These are phyloP conservation scores for Podospora comata DNA, from an alignment of 495 filamentous ascomycete genomes.

Conservation along the genomic window DNA sequence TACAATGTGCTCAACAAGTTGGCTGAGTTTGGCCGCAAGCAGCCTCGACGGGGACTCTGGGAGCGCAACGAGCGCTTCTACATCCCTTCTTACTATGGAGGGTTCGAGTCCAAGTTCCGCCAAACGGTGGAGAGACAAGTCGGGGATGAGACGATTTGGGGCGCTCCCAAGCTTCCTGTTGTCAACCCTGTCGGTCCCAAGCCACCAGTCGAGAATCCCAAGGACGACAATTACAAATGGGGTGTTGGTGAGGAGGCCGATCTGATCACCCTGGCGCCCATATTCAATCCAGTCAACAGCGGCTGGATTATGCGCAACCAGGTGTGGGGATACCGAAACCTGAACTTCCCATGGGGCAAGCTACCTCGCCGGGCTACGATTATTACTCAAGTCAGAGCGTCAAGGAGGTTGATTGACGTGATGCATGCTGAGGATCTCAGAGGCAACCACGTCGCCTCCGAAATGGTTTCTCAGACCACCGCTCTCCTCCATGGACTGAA, in stretches of 20 bases:
- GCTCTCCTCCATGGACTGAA: constrained; percentile 71
- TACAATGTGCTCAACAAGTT: constrained; percentile 66
- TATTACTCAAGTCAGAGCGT: constrained; percentile 63
- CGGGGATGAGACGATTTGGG: constrained; percentile 57
- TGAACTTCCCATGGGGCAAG: constrained; percentile 40
- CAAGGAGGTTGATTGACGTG: constrained; percentile 57
- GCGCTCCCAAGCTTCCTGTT: constrained; percentile 49
- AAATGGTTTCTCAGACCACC: constrained; percentile 66
- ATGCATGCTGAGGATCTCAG: constrained; percentile 61
- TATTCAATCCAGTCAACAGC: constrained; percentile 64
- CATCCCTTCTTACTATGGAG: constrained; percentile 60
- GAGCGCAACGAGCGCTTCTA: constrained; percentile 73
- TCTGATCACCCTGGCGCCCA: constrained; percentile 65
- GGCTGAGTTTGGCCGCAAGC: constrained; percentile 53
- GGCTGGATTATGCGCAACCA: constrained; percentile 60
- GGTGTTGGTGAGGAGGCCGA: constrained; percentile 76
- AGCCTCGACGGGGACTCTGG: constrained; percentile 69
- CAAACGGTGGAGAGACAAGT: constrained; percentile 47
- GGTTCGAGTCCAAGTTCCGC: constrained; percentile 53
- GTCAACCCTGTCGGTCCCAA: constrained; percentile 59
- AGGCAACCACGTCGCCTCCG: constrained; percentile 62
- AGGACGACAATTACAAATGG: constrained; percentile 65
- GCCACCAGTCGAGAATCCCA: constrained; percentile 51
- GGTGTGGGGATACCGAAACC: constrained; percentile 60
- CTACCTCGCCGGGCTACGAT: constrained; percentile 65